Conservation (phyloP, 257 asterid genomes). For the Misopates orontium region DNA sequence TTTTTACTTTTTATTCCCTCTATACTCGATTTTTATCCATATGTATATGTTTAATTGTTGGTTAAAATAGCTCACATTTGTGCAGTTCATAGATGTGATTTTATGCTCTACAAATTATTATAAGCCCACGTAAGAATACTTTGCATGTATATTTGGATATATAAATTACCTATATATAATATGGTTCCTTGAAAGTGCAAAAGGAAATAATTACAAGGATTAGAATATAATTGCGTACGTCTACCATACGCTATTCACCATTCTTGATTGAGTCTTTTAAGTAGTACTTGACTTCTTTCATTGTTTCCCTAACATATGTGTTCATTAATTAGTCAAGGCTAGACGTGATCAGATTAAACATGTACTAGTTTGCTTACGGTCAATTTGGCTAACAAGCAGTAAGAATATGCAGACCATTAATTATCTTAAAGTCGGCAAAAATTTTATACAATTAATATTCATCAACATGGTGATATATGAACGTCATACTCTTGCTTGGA, state of each 20-base stretch:
- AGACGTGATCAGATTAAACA: conserved; percentile 2
- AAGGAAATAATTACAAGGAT: background rate
- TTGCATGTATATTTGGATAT: background rate
- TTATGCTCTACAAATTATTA: background rate
- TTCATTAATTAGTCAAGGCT: background rate
- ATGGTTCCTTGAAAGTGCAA: conserved; percentile 11
- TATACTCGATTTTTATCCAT: no score
- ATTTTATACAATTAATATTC: background rate
- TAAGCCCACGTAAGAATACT: background rate
- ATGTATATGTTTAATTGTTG: conserved; percentile 20
- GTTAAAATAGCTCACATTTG: conserved; percentile 14
- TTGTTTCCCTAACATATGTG: background rate
- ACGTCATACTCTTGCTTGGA: background rate
- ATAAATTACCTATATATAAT: background rate
- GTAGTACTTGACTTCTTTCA: background rate
- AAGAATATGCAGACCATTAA: conserved; percentile 22
- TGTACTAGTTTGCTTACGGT: background rate
- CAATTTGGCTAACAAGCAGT: conserved; percentile 39
- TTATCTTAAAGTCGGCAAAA: conserved; percentile 8
- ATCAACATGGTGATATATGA: conserved; percentile 13
- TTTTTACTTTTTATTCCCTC: no score
- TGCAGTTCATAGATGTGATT: background rate
- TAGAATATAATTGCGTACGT: background rate
- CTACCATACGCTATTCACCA: conserved; percentile 30
- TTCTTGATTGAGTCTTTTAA: conserved; percentile 24